Conservation (phyloP, 495 filamentous ascomycete species). For the Parachaetomium inaequale region DNA sequence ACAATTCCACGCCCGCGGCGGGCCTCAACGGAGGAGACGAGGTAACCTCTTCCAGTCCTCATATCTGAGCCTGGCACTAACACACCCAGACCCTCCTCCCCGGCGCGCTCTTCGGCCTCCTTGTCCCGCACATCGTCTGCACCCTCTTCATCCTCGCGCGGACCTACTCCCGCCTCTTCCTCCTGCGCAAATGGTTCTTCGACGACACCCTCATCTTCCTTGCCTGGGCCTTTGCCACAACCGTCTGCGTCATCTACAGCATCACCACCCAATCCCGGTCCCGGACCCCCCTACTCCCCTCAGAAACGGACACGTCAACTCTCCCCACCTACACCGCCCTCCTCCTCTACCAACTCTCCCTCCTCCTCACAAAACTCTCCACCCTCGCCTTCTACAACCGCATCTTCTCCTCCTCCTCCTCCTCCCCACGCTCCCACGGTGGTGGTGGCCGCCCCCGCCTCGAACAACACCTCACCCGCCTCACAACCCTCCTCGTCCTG, state of each 20-base stretch:
- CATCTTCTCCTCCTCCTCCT: slow-evolving; percentile 33
- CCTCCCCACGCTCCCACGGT: no score
- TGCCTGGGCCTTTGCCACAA: slow-evolving; percentile 28
- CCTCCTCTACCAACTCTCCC: slow-evolving; percentile 36
- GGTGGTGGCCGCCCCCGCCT: no score
- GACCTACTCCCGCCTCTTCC: slow-evolving; percentile 27
- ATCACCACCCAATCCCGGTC: slow-evolving; percentile 17
- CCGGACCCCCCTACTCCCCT: neutral
- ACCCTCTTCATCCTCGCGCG: slow-evolving; percentile 30
- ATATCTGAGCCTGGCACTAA: neutral
- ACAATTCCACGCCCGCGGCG: neutral
- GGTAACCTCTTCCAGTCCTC: neutral
- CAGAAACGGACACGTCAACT: neutral
- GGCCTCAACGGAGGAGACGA: no score
- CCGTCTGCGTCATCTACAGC: slow-evolving; percentile 30
- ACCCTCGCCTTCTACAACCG: slow-evolving; percentile 42
- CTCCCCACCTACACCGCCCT: slow-evolving; percentile 28
- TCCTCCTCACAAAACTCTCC: slow-evolving; percentile 41
- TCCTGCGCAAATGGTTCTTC: slow-evolving; percentile 32
- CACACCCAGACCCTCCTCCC: slow-evolving; percentile 21
- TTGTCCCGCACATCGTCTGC: slow-evolving; percentile 31
- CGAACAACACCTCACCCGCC: slow-evolving; percentile 28
- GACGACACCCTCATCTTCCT: slow-evolving; percentile 33
- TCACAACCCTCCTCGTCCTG: slow-evolving; percentile 19
- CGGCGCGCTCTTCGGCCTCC: slow-evolving; percentile 29